These are phyloP conservation scores for Pelagophyceae sp. DNA, from an alignment of 352 stramenopile genomes.

Conservation along the genomic window DNA sequence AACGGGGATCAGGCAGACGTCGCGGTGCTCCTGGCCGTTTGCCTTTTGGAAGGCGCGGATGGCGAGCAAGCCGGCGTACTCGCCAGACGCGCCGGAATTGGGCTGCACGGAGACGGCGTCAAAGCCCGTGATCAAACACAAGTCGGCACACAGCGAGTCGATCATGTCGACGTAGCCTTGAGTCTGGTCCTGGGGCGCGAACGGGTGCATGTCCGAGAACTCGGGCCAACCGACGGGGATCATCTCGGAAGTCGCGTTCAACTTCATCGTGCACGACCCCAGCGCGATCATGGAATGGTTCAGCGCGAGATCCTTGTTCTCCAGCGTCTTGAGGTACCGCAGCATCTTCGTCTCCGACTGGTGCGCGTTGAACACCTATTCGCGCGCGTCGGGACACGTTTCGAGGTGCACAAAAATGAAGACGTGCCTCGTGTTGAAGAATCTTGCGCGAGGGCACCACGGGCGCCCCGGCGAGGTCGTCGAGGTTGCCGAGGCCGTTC, in stretches of 20 bases:
- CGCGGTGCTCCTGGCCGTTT: constrained; percentile 80
- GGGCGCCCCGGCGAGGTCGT: constrained; percentile 46
- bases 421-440: constrained; percentile 39
- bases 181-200: constrained; percentile 85
- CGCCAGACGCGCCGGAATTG: constrained; percentile 92
- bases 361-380: constrained; percentile 94
- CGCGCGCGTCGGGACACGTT: constrained; percentile 88
- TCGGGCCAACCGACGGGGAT: constrained; percentile 91
- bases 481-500: constrained; percentile 40
- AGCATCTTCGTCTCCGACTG: constrained; percentile 92
- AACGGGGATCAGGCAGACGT: constrained; percentile 95
- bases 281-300: constrained; percentile 99
- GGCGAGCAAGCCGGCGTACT: constrained; percentile 90
- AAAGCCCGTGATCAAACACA: constrained; percentile 97
- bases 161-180: constrained; percentile 94
- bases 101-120: constrained; percentile 90
- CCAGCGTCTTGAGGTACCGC: constrained; percentile 93
- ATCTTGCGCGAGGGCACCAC: constrained; percentile 48
- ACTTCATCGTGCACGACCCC: constrained; percentile 99
- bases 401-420: constrained; percentile 43
- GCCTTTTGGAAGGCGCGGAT: constrained; percentile 90
- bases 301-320: constrained; percentile 96
- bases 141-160: constrained; percentile 82
- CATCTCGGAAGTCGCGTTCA: constrained; percentile 95
- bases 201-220: constrained; percentile 95